A percentile compares a stretch with the other conserved stretches of the same genome.
Conservation (phyloP, 192 early-diverging fungal genomes). For the Coemansia sp. region DNA sequence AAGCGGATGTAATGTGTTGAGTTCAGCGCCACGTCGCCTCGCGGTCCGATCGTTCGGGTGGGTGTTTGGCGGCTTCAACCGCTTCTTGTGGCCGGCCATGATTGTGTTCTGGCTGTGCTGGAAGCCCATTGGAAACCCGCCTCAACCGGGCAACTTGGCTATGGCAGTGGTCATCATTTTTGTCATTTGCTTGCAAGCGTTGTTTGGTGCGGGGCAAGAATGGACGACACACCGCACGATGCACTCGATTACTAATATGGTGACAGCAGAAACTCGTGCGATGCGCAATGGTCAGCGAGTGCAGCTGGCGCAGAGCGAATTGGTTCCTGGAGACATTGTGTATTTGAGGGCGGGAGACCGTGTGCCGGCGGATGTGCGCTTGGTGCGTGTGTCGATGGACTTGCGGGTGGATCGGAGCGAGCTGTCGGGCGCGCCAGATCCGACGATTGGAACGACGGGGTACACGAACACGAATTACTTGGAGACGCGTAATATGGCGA, state of each 20-base stretch:
- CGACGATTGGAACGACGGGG: constrained; percentile 60
- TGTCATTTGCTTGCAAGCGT: constrained; percentile 65
- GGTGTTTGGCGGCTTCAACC: constrained; percentile 71
- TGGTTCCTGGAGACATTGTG: constrained; percentile 79
- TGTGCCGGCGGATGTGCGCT: constrained; percentile 74
- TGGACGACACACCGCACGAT: constrained; percentile 66
- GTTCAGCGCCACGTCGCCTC: constrained; percentile 6
- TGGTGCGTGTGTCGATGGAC: constrained; percentile 62
- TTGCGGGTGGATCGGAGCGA: constrained; percentile 74
- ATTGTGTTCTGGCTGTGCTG: constrained; percentile 67
- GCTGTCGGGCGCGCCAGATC: constrained; percentile 74
- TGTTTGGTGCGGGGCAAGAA: constrained; percentile 69
- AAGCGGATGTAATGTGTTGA: constrained; percentile 25
- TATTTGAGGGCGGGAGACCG: constrained; percentile 62
- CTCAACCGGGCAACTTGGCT: constrained; percentile 57
- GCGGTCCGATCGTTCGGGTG: constrained; percentile 20
- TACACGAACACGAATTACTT: constrained; percentile 70
- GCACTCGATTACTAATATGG: constrained; percentile 69
- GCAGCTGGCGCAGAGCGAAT: constrained; percentile 53
- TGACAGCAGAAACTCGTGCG: constrained; percentile 62
- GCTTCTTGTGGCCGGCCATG: constrained; percentile 64
- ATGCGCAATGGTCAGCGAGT: constrained; percentile 62
- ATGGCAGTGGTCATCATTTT: constrained; percentile 60
- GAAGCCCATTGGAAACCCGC: constrained; percentile 59
- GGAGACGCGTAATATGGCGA: constrained; percentile 80